Evolutionary conservation across 495 filamentous ascomycete genomes (phyloP).

Genomic region (Penicillium cataractarum): DNA sequence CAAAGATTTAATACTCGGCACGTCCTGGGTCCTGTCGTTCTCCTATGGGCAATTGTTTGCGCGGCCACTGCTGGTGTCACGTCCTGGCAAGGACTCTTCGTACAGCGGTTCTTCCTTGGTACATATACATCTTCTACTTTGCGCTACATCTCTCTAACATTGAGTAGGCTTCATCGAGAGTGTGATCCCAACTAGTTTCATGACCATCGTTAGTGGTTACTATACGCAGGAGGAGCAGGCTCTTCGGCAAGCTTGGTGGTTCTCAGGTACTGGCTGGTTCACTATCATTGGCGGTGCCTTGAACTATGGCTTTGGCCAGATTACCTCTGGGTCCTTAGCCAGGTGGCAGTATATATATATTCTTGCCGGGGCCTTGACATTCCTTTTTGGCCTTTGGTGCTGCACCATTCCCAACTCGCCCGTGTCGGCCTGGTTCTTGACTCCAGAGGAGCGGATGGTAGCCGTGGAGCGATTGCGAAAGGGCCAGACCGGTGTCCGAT

Average conservation of each 20-base stretch:
- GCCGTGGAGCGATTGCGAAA: slow-evolving; percentile 57
- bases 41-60: slow-evolving; percentile 68
- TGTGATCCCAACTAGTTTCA: slow-evolving; percentile 70
- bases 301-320: slow-evolving; percentile 73
- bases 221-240: slow-evolving; percentile 72
- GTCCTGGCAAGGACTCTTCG: slow-evolving; percentile 64
- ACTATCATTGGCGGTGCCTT: slow-evolving; percentile 68
- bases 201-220: slow-evolving; percentile 64
- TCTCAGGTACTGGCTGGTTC: slow-evolving; percentile 65
- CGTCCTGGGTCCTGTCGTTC: slow-evolving; percentile 64
- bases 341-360: slow-evolving; percentile 74
- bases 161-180: slow-evolving; percentile 63
- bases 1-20: slow-evolving; percentile 67
- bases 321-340: slow-evolving; percentile 54
- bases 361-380: slow-evolving; percentile 63
- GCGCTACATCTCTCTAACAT: neutral
- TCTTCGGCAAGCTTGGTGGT: slow-evolving; percentile 71
- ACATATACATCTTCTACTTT: slow-evolving; percentile 1
- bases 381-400: slow-evolving; percentile 66
- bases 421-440: slow-evolving; percentile 57
- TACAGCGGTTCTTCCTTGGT: slow-evolving; percentile 71
- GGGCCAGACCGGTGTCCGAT: slow-evolving; percentile 56
- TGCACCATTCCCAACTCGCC: slow-evolving; percentile 58
- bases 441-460: slow-evolving; percentile 51
- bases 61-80: slow-evolving; percentile 70